A percentile compares a stretch with the other conserved stretches of the same genome.
Conservation (phyloP, 2,329 filamentous ascomycete species). For the Neocatenulostroma microsporum region DNA sequence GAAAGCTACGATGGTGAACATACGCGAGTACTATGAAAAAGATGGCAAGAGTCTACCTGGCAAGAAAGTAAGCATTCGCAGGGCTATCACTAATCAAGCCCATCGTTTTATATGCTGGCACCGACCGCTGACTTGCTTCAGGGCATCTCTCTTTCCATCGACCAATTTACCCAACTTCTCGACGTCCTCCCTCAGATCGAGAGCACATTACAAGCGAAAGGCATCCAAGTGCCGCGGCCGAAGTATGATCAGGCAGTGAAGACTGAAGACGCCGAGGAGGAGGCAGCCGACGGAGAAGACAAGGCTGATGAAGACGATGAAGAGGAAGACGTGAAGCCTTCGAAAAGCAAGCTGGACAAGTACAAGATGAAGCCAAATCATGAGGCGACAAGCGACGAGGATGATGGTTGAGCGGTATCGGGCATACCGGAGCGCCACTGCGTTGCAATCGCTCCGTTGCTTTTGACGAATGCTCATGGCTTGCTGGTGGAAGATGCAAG, state of each 20-base stretch:
- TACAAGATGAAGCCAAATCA: constrained; percentile 41
- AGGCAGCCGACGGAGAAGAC: constrained; percentile 17
- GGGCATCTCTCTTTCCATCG: constrained; percentile 48
- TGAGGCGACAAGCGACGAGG: constrained; percentile 50
- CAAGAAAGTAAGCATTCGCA: constrained; percentile 95
- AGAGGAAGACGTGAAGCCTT: constrained; percentile 8
- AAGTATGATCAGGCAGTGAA: constrained; percentile 22
- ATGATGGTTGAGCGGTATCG: constrained; percentile 33
- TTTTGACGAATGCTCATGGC: no score
- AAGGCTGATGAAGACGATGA: constrained; percentile 13
- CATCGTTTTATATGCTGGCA: not conserved
- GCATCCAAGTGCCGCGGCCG: constrained; percentile 44
- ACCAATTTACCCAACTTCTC: constrained; percentile 48
- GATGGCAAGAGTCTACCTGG: constrained; percentile 69
- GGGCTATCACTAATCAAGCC: no score
- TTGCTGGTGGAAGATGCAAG: no score
- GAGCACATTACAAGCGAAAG: constrained; percentile 40
- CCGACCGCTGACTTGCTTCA: constrained; percentile 24
- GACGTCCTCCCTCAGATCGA: constrained; percentile 50
- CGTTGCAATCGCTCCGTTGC: no score
- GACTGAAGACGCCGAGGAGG: constrained; percentile 13
- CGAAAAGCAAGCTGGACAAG: constrained; percentile 23
- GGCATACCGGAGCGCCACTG: no score
- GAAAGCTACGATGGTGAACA: constrained; percentile 61
- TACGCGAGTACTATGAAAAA: constrained; percentile 86